These are phyloP conservation scores for Melastoma malabathricum DNA, from an alignment of 345 rosid species.

Conservation along the genomic window DNA sequence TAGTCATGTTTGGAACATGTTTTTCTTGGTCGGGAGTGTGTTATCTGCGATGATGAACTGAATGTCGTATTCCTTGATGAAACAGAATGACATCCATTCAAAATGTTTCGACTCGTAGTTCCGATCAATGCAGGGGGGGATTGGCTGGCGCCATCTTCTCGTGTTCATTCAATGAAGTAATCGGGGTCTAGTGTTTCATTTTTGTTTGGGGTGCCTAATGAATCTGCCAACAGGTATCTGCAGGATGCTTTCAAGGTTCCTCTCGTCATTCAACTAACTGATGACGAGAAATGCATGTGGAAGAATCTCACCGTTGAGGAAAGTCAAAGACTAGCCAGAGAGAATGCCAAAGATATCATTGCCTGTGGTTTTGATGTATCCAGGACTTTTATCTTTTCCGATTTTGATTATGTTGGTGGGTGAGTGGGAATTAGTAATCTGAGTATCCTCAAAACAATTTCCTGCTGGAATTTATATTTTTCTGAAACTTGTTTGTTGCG, in stretches of 20 bases:
- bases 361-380: constrained; percentile 88
- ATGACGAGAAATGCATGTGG: constrained; percentile 92
- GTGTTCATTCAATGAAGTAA: too few relatives aligned
- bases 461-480: not conserved
- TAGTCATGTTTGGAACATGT: too few relatives aligned
- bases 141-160: too few relatives aligned
- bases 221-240: constrained; percentile 34
- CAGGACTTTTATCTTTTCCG: constrained; percentile 78
- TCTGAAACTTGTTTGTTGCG: not conserved
- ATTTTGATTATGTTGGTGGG: constrained; percentile 90
- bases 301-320: constrained; percentile 74
- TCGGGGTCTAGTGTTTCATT: too few relatives aligned
- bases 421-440: constrained; percentile 16
- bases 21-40: too few relatives aligned
- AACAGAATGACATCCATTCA: too few relatives aligned
- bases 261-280: constrained; percentile 84
- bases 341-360: constrained; percentile 89
- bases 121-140: too few relatives aligned
- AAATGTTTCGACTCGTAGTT: too few relatives aligned
- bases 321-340: constrained; percentile 79
- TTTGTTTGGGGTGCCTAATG: not conserved
- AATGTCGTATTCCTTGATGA: too few relatives aligned
- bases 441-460: not conserved
- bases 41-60: too few relatives aligned
- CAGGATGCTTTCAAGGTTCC: constrained; percentile 91